These are phyloP conservation scores for Didymella segeticola DNA, from an alignment of 2,329 filamentous ascomycete genomes.

Conservation along the genomic window DNA sequence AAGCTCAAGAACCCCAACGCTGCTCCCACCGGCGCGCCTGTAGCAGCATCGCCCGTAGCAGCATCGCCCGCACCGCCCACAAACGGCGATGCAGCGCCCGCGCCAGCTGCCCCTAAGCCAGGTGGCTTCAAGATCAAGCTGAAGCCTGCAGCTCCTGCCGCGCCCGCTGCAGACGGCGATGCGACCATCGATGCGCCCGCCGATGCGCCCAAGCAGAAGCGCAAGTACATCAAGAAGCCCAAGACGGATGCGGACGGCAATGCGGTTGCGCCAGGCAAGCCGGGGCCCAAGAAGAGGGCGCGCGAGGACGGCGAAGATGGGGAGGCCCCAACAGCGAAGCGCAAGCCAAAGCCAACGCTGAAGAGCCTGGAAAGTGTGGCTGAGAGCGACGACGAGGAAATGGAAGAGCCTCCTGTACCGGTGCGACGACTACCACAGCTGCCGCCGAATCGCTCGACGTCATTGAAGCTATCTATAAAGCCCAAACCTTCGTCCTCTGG, in stretches of 20 bases:
- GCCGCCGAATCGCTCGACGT: slow-evolving; percentile 28
- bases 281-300: slow-evolving; percentile 43
- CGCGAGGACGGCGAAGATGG: slow-evolving; percentile 46
- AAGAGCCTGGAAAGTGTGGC: slow-evolving; percentile 39
- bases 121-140: slow-evolving; percentile 43
- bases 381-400: slow-evolving; percentile 38
- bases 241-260: slow-evolving; percentile 43
- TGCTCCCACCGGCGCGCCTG: slow-evolving; percentile 29
- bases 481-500: slow-evolving; percentile 30
- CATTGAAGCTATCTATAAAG: slow-evolving; percentile 44
- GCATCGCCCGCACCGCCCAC: slow-evolving; percentile 21
- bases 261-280: slow-evolving; percentile 33
- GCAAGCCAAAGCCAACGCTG: slow-evolving; percentile 44
- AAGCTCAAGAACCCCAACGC: slow-evolving; percentile 38
- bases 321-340: slow-evolving; percentile 37
- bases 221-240: slow-evolving; percentile 52
- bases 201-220: slow-evolving; percentile 51
- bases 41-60: no score
- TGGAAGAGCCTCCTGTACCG: slow-evolving; percentile 20
- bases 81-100: slow-evolving; percentile 18
- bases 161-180: slow-evolving; percentile 32
- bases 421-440: slow-evolving; percentile 13
- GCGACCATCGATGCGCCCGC: slow-evolving; percentile 44
- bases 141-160: slow-evolving; percentile 29
- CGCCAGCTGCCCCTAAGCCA: slow-evolving; percentile 21